Base-by-base conservation (phyloP, 2,329 filamentous ascomycete genomes). In the Pseudogymnoascus sp. region DNA sequence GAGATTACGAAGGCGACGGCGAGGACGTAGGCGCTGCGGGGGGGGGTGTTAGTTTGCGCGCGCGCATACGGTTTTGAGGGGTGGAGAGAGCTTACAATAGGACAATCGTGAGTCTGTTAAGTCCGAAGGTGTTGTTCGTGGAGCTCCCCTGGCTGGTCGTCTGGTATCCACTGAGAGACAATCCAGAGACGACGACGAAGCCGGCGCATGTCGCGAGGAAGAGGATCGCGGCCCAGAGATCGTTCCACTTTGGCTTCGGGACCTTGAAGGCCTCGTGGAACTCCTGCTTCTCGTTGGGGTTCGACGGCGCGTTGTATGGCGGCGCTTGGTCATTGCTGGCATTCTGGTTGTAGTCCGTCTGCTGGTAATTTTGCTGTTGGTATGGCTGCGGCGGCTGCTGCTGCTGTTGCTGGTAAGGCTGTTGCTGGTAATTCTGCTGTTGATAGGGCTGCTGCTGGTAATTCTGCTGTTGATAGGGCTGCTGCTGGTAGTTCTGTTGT, bases 201-300 rank as follows among this genome's bases (percentile, higher is more conserved):
- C 91, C 92, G 2, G 82, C 76, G 71, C 88, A 88, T 23, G 89
- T 86, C 16, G 83, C 75, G 38, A 94, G 79, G 69, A 95, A 84
- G 71, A 97, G 77, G 42, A 95, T 77, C 3, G 89, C 92, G 3
- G 92, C 92, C 93, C 92, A 97, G 25, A 90, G 73, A 73, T 97
- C 93, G 71, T 97, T 91, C 77, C 83, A 96, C 74, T 93, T 95
- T n/a, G 91, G 91, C 66, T 80, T 86, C 61, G 90, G 84, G 61
- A 97, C 75, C 75, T 88, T 88, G 80, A 97, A 97, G 1, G 86
- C 84, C 71, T 97, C 83, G 18, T 93, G 85, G 72, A 95, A 97
- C 62, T 60, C 66, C 11, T 66, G 59, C 50, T 71, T 70, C 40
- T 44, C 40, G 40, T 44, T 44, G 40, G 40, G 40, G 40, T 23